Evolutionary conservation across 768 basidiomycete genomes (phyloP).

Genomic region (Phaeotremella fagi): DNA sequence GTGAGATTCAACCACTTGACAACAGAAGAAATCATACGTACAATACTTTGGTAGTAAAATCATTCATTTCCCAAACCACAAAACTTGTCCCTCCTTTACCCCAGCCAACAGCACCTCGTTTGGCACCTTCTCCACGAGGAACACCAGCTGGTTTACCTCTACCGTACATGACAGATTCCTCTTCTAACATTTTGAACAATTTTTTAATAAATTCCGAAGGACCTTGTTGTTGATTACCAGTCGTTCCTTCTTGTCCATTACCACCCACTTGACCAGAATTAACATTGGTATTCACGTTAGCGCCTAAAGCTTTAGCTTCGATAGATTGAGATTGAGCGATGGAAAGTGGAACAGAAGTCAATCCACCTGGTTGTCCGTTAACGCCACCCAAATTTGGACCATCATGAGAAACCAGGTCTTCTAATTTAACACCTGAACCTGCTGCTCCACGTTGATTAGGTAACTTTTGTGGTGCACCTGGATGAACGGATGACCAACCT

Average conservation of each 20-base stretch:
- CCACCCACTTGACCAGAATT: not conserved
- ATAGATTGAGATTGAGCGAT: constrained; percentile 5
- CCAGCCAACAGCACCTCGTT: constrained; percentile 38
- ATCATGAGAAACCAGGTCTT: constrained; percentile 19
- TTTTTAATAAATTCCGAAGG: constrained; percentile 46
- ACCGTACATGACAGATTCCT: constrained; percentile 29
- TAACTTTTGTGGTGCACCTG: not conserved
- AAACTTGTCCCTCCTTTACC: constrained; percentile 39
- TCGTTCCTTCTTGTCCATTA: not conserved
- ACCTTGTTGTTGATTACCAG: constrained; percentile 8
- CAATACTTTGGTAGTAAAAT: constrained; percentile 43
- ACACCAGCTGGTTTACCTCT: constrained; percentile 20
- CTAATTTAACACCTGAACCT: constrained; percentile 16
- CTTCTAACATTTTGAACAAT: constrained; percentile 44
- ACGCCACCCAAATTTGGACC: not conserved
- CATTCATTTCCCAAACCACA: constrained; percentile 47
- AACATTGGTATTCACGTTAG: not conserved
- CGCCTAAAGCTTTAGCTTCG: not conserved
- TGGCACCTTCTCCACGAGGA: constrained; percentile 20
- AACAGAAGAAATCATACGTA: constrained; percentile 13
- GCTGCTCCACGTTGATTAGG: not conserved
- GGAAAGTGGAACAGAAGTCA: constrained; percentile 6
- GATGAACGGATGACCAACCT: constrained; percentile 23
- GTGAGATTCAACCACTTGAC: constrained; percentile 6
- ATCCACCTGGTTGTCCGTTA: constrained; percentile 2